These are phyloP conservation scores for Mortierella sp. DNA, from an alignment of 371 early-diverging fungal genomes.

Conservation along the genomic window DNA sequence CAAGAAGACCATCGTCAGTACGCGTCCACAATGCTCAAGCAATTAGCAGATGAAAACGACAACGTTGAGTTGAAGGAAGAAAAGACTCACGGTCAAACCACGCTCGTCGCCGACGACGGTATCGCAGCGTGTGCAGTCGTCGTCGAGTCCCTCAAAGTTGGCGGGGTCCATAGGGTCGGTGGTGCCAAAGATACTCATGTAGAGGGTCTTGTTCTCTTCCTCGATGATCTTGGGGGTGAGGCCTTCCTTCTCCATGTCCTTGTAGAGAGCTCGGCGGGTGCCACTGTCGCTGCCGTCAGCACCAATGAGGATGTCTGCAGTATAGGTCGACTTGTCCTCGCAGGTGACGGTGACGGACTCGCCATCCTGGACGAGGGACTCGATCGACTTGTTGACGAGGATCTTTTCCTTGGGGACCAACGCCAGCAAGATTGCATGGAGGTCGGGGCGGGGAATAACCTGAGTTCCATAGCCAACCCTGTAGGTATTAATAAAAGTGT, in stretches of 20 bases:
- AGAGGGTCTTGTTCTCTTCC: conserved; percentile 28
- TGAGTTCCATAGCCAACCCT: conserved; percentile 33
- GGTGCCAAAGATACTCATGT: conserved; percentile 40
- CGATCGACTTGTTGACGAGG: conserved; percentile 24
- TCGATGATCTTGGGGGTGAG: conserved; percentile 22
- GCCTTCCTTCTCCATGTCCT: conserved; percentile 28
- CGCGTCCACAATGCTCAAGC: not conserved
- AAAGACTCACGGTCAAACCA: conserved; percentile 27
- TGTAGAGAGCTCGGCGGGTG: conserved; percentile 23
- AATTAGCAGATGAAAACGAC: not conserved
- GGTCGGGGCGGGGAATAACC: conserved; percentile 36
- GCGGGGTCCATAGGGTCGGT: conserved; percentile 29
- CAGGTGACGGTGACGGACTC: conserved; percentile 33
- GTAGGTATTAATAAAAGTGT: not conserved
- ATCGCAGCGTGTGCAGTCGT: conserved; percentile 24
- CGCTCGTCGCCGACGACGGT: conserved; percentile 35
- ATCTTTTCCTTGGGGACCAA: conserved; percentile 33
- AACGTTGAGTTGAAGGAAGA: too few relatives aligned
- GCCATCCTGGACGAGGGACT: conserved; percentile 21
- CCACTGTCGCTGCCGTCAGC: conserved; percentile 40
- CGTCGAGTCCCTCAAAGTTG: conserved; percentile 38
- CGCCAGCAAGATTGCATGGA: conserved; percentile 28
- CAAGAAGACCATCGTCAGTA: not conserved
- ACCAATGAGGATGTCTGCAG: conserved; percentile 45
- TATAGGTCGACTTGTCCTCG: conserved; percentile 30